Base-by-base conservation (phyloP, 2,329 filamentous ascomycete species). In the Dryadomyces quercivorus region DNA sequence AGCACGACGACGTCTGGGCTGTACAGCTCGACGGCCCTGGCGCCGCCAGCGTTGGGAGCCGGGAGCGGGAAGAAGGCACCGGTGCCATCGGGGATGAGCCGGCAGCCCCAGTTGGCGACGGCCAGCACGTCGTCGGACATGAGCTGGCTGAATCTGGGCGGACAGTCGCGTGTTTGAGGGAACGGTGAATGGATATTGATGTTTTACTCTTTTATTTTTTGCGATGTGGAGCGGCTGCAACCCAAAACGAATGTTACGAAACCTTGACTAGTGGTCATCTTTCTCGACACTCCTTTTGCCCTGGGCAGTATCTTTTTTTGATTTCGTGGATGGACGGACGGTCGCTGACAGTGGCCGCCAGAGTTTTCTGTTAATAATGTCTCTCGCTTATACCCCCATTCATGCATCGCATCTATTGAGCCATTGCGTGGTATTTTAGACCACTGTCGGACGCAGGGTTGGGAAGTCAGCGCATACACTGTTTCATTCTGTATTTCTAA, bases 131-230 rank as follows among this genome's bases (percentile, higher is more conserved):
- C 76, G 13, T 76, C 75, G 51, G 86, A 90, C 66, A 87, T 90
- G 84, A 88, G 84, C 68, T 91, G 86, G 86, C 69, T 91, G 59
- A 89, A 90, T 63, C 73, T 90, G 18, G 82, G 81, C 49, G 77
- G 77, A 12, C 43, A 52, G 1, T 48, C 51, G 16, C 57, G 58
- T 12, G 49, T 56, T 16, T 61, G 40, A 57, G 22, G 6, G 10
- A 4, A 13, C 3, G 6, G 10, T 40, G 10, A 4, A 13, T 13
- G 6, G 10, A 5, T 40, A 5, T 40, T 40, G 10, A 13, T 40
- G 10, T 40, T 7, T 40, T 36, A 12, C 3, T 40, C 3, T 40
- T 7, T 12, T 40, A 3, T 40, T 15, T 40, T 15, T 40, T 40
- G 36, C 47, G 43, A 36, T 45, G n/a, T 50, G 36, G 36, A 40